A percentile compares a stretch with the other conserved stretches of the same genome.
phyloP scores from a whole-genome alignment of 352 stramenopile genomes.

The Phytophthora multivora region DNA sequence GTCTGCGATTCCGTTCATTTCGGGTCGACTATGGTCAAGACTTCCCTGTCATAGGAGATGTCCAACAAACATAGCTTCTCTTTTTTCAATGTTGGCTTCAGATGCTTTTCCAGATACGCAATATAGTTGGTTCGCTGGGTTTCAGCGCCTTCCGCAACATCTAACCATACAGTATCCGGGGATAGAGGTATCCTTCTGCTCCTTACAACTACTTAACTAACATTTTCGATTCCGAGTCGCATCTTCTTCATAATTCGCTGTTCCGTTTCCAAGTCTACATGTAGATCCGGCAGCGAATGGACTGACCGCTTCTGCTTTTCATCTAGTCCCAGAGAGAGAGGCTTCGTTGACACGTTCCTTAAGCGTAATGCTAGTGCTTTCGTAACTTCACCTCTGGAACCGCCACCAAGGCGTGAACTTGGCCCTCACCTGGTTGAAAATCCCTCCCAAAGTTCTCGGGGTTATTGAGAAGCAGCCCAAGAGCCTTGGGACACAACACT shows the following conservation, averaged over 20 bases:
- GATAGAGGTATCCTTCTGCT: not conserved
- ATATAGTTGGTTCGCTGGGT: conserved; percentile 1
- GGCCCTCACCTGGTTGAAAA: no score
- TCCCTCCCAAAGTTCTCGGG: no score
- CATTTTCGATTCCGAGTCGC: not conserved
- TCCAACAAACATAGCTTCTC: conserved; percentile 9
- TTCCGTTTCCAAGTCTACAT: not conserved
- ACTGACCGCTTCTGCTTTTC: conserved; percentile 7
- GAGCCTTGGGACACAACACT: no score
- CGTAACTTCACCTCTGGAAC: no score
- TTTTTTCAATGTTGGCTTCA: conserved; percentile 1
- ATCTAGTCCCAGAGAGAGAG: conserved; percentile 2
- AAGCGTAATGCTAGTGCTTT: no score
- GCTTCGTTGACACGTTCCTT: conserved; percentile 6
- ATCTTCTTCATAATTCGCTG: conserved; percentile 10
- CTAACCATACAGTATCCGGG: not conserved
- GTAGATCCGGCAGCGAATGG: conserved; percentile 8
- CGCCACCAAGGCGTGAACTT: no score
- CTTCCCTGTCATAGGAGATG: not conserved
- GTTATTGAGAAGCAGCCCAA: no score
- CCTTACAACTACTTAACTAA: conserved; percentile 7
- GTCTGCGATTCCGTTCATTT: conserved; percentile 6
- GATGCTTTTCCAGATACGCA: conserved; percentile 10
- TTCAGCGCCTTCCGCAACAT: conserved; percentile 2
- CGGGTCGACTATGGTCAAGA: conserved; percentile 1